phyloP scores from a whole-genome alignment of 2,329 filamentous ascomycete genomes.

The Hypoxylon sp. region DNA sequence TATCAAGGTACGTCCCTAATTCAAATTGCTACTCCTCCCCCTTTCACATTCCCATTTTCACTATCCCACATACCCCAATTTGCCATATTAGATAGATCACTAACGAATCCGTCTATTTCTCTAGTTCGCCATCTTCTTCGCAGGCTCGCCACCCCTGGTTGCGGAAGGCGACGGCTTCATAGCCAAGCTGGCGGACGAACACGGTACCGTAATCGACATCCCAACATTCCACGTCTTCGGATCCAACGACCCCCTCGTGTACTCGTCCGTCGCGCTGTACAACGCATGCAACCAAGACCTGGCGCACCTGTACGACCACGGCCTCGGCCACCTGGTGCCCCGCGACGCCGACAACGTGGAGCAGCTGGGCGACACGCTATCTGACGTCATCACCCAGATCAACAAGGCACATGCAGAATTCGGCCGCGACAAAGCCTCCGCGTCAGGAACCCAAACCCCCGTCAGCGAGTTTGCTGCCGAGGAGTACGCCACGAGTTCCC shows the following conservation, averaged over 20 bases:
- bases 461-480: slow-evolving; percentile 11
- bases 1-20: slow-evolving; percentile 36
- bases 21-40: background rate
- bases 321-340: slow-evolving; percentile 64
- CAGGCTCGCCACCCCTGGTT: slow-evolving; percentile 55
- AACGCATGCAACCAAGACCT: slow-evolving; percentile 63
- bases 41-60: background rate
- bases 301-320: slow-evolving; percentile 63
- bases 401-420: slow-evolving; percentile 18
- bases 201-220: slow-evolving; percentile 52
- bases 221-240: slow-evolving; percentile 57
- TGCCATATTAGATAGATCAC: background rate
- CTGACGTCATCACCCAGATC: slow-evolving; percentile 32
- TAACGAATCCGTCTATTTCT: background rate
- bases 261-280: slow-evolving; percentile 62
- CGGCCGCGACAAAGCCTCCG: slow-evolving; percentile 1
- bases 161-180: slow-evolving; percentile 47
- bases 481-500: slow-evolving; percentile 1
- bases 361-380: slow-evolving; percentile 46
- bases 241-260: slow-evolving; percentile 61
- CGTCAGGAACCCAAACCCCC: slow-evolving; percentile 13
- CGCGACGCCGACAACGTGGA: slow-evolving; percentile 49
- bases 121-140: slow-evolving; percentile 63
- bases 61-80: background rate
- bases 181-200: slow-evolving; percentile 50